Evolutionary conservation across 495 filamentous ascomycete genomes (phyloP), one percentile per base, ranked within the genome.

Genomic region (Cryomyces minteri): DNA sequence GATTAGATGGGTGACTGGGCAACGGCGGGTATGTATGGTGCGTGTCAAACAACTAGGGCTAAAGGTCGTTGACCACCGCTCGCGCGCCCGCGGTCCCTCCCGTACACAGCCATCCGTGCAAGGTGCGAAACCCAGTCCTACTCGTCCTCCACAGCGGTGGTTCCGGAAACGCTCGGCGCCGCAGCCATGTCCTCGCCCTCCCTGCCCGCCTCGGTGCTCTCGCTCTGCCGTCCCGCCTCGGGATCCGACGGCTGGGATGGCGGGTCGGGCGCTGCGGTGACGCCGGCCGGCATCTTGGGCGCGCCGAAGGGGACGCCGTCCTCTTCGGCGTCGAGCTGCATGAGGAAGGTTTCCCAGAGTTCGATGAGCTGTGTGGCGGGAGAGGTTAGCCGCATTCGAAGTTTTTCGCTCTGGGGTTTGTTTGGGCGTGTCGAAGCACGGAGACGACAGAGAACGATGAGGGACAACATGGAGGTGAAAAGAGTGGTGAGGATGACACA

Each of bases 331-430:
- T 96, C 92, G 8, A 98, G 69, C 57, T 93, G 88, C 70, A 95
- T 73, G 6, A 98, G 69, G 69, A 92, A 98, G 3, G 90, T 95
- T 61, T 98, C 90, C 90, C 90, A 98, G 32, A 95, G 73, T 60
- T 98, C 90, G 53, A 98, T 98, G 54, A 98, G 71, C 90, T 98
- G 54, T 6, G 12, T 43, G n/a, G 14, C 38, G 31, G 6, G 34
- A 45, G 6, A 47, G 51, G 18, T 25, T 25, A 25, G 18, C 18
- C 18, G 18, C 18, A 2, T 25, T 25, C 18, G 18, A 25, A 25
- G 2, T 25, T 2, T 25, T 25, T 25, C 18, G 18, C 18, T 25
- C 18, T 2, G 2, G 18, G 18, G 18, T 25, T 25, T 25, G 18
- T 25, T 25, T 38, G 40, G n/a, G 25, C 18, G 41, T 62, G 46